Evolutionary conservation across 768 basidiomycete genomes (phyloP).

Genomic region (Tylopilus felleus): DNA sequence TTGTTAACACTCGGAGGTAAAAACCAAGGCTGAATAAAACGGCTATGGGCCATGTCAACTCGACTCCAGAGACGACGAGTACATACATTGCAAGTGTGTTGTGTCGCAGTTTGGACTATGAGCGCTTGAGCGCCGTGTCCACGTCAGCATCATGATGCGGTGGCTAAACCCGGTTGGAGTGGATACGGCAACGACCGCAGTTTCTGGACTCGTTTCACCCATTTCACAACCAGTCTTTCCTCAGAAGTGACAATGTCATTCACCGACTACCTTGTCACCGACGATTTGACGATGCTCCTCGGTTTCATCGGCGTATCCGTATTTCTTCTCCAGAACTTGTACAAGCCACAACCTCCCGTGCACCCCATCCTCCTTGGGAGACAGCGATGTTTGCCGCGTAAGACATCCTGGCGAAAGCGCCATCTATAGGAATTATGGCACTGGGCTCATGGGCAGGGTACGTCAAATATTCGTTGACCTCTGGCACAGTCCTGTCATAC

Average conservation of each 20-base stretch:
- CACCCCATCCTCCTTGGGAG: slow-evolving; percentile 92
- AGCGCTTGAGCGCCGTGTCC: background rate
- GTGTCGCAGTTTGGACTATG: too few relatives aligned
- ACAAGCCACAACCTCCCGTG: slow-evolving; percentile 80
- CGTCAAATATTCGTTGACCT: slow-evolving; percentile 25
- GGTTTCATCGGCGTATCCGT: slow-evolving; percentile 73
- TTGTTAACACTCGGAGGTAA: background rate
- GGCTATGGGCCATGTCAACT: too few relatives aligned
- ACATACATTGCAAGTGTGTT: too few relatives aligned
- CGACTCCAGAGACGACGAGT: too few relatives aligned
- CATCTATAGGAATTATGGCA: slow-evolving; percentile 87
- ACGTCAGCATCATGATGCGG: background rate
- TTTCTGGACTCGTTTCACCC: background rate
- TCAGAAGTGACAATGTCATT: slow-evolving; percentile 41
- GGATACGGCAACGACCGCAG: slow-evolving; percentile 8
- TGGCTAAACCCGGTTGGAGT: background rate
- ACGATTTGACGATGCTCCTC: slow-evolving; percentile 76
- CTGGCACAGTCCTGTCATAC: background rate
- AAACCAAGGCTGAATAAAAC: too few relatives aligned
- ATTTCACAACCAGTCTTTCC: background rate
- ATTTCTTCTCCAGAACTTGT: slow-evolving; percentile 73
- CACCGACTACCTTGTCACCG: slow-evolving; percentile 63
- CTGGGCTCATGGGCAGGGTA: slow-evolving; percentile 78
- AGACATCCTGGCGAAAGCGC: slow-evolving; percentile 81
- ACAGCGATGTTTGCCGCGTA: slow-evolving; percentile 84